These are phyloP conservation scores for Favolaschia claudopus DNA, from an alignment of 768 basidiomycete genomes.

Conservation along the genomic window DNA sequence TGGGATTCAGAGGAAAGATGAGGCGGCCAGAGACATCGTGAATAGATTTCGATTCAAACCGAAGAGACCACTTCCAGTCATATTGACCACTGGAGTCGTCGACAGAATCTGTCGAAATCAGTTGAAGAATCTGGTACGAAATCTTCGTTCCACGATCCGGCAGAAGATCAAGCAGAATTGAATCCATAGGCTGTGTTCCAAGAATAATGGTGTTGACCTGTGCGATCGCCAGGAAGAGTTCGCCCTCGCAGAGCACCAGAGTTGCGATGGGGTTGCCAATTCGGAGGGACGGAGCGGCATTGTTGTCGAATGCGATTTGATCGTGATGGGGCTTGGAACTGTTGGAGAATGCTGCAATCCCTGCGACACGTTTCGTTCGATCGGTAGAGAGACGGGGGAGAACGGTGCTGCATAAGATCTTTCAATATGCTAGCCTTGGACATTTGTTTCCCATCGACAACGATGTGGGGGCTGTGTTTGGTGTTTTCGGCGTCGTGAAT, in stretches of 20 bases:
- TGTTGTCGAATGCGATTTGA: background rate
- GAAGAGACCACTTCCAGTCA: background rate
- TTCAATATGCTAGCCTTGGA: background rate
- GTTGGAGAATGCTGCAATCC: background rate
- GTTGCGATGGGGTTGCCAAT: background rate
- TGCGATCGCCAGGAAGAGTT: background rate
- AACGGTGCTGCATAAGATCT: background rate
- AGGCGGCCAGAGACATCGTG: background rate
- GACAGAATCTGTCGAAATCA: background rate
- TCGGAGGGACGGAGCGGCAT: background rate
- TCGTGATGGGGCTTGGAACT: too few relatives aligned
- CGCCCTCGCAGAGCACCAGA: background rate
- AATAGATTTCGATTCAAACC: background rate
- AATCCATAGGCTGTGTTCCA: background rate
- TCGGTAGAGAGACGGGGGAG: too few relatives aligned
- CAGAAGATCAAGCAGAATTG: background rate
- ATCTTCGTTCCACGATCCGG: background rate
- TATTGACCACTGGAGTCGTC: background rate
- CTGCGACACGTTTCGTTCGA: background rate
- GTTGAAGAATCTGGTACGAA: background rate
- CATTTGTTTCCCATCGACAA: background rate
- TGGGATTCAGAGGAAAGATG: conserved; percentile 5
- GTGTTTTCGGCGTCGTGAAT: too few relatives aligned
- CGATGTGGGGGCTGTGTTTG: too few relatives aligned
- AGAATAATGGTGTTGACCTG: background rate